phyloP scores from a whole-genome alignment of 2,329 filamentous ascomycete species.

The Gaeumannomyces tritici region DNA sequence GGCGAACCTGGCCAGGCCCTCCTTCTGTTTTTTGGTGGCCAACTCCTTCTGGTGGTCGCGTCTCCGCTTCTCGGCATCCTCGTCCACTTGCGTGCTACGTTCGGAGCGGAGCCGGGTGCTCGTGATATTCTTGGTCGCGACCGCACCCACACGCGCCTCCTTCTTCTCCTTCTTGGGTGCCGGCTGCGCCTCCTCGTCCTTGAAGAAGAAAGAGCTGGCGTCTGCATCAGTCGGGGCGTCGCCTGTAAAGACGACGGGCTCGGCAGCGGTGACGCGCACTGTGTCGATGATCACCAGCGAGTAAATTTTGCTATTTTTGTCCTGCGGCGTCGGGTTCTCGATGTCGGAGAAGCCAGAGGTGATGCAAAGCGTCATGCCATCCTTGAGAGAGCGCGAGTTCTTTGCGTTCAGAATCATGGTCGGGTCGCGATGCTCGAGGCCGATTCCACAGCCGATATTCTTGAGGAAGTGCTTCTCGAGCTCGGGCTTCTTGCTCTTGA shows the following conservation, averaged over 20 bases:
- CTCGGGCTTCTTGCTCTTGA: constrained; percentile 88
- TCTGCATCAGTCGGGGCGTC: constrained; percentile 88
- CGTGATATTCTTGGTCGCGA: constrained; percentile 91
- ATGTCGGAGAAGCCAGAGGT: constrained; percentile 86
- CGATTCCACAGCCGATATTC: constrained; percentile 84
- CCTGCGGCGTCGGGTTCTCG: constrained; percentile 75
- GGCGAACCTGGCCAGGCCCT: constrained; percentile 76
- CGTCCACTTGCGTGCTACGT: constrained; percentile 76
- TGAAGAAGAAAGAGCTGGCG: constrained; percentile 96
- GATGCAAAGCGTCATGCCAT: constrained; percentile 93
- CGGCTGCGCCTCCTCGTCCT: constrained; percentile 81
- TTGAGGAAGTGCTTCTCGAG: constrained; percentile 92
- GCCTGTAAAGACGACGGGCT: constrained; percentile 83
- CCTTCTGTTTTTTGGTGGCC: constrained; percentile 77
- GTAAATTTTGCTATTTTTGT: constrained; percentile 83
- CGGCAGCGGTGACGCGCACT: constrained; percentile 71
- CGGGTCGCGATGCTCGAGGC: constrained; percentile 79
- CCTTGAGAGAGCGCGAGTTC: constrained; percentile 72
- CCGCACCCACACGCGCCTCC: constrained; percentile 71
- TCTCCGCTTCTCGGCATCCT: constrained; percentile 79
- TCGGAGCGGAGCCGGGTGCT: constrained; percentile 88
- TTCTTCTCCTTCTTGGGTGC: constrained; percentile 87
- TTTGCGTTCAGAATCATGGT: constrained; percentile 82
- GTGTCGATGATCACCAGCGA: constrained; percentile 89
- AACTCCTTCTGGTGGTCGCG: constrained; percentile 88